Percentiles rank a stretch among this genome's conserved stretches.
phyloP scores from a whole-genome alignment of 306 rosid species.

The Inga oerstediana region DNA sequence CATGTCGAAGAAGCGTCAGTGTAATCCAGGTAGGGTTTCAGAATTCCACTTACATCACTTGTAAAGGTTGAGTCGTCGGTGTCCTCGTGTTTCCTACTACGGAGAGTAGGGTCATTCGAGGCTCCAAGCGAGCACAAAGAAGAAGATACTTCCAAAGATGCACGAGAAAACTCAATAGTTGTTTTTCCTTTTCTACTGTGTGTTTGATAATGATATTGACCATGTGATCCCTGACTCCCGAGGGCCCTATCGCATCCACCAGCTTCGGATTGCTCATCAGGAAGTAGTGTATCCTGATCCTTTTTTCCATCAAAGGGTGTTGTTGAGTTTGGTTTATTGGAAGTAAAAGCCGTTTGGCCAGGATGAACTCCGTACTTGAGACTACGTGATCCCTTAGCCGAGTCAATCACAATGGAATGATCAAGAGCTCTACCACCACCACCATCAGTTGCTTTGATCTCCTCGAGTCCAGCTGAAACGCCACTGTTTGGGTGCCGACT shows the following conservation, averaged over 20 bases:
- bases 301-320: slow-evolving; percentile 29
- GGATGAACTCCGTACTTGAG: background rate
- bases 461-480: slow-evolving; percentile 20
- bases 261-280: slow-evolving; percentile 41
- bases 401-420: slow-evolving; percentile 25
- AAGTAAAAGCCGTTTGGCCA: slow-evolving; percentile 17
- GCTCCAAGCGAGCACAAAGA: slow-evolving; percentile 55
- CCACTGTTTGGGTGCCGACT: background rate
- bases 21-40: slow-evolving; percentile 20
- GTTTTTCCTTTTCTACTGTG: slow-evolving; percentile 30
- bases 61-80: slow-evolving; percentile 40
- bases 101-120: slow-evolving; percentile 41
- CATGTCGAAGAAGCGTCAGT: background rate
- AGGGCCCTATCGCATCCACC: background rate
- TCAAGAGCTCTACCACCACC: background rate
- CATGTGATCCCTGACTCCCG: slow-evolving; percentile 11
- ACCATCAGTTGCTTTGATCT: slow-evolving; percentile 11
- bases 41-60: slow-evolving; percentile 48
- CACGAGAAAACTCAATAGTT: background rate
- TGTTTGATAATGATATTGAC: slow-evolving; percentile 18
- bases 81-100: slow-evolving; percentile 35
- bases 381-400: slow-evolving; percentile 26
- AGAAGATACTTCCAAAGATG: slow-evolving; percentile 32
- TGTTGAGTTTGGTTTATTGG: background rate
- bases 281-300: slow-evolving; percentile 8